Evolutionary conservation across 345 rosid species (phyloP).

Genomic region (Aurinia saxatilis): DNA sequence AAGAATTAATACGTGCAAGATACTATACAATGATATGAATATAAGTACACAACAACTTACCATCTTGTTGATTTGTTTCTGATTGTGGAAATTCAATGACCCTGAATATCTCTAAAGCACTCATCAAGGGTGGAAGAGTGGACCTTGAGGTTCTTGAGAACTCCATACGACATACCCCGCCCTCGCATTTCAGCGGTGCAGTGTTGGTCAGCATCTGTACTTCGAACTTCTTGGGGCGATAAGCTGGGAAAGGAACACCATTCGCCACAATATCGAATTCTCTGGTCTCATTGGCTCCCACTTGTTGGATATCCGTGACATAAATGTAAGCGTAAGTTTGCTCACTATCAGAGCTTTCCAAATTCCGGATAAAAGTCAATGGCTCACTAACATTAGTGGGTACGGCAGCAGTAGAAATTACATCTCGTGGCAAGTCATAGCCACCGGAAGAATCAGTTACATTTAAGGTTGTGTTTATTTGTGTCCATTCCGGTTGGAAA

Average conservation of each 20-base stretch:
- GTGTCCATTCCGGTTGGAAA: neutral
- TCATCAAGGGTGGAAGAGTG: constrained; percentile 23
- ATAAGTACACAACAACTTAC: constrained; percentile 22
- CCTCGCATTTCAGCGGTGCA: constrained; percentile 1
- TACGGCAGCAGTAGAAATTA: constrained; percentile 15
- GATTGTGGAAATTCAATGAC: constrained; percentile 18
- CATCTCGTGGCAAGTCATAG: constrained; percentile 16
- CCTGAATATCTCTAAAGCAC: constrained; percentile 12
- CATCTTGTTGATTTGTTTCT: constrained; percentile 20
- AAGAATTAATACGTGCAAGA: neutral
- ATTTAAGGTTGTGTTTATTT: neutral
- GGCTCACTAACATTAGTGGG: constrained; percentile 20
- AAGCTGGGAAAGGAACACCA: neutral
- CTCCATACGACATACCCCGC: neutral
- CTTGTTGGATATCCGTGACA: constrained; percentile 28
- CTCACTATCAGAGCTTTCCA: neutral
- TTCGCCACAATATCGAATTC: constrained; percentile 12
- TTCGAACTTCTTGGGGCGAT: constrained; percentile 5
- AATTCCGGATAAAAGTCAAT: neutral
- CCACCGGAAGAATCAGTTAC: neutral
- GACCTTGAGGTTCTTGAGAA: constrained; percentile 5
- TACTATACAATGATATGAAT: neutral
- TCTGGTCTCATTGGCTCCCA: constrained; percentile 22
- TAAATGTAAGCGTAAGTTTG: constrained; percentile 29
- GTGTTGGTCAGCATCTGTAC: neutral